phyloP scores from a whole-genome alignment of 176 grass and related monocot genomes.

The Phyllostachys edulis region DNA sequence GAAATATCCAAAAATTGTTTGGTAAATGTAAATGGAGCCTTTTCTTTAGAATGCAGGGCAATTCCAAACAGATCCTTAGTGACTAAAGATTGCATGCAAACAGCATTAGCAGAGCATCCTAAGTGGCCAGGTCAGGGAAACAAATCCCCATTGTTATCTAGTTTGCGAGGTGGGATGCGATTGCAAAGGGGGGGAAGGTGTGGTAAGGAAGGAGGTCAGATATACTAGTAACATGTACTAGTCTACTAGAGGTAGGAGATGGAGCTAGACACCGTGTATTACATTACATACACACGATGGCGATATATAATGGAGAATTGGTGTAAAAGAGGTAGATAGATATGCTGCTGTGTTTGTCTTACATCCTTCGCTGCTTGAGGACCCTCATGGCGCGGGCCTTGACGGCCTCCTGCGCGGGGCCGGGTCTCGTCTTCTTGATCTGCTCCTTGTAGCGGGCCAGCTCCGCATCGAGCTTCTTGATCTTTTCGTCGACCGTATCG shows the following conservation, averaged over 20 bases:
- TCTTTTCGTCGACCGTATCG: constrained; percentile 83
- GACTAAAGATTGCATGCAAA: neutral
- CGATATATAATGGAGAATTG: neutral
- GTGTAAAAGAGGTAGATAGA: too few species aligned
- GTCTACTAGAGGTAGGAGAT: neutral
- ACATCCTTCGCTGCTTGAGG: constrained; percentile 96
- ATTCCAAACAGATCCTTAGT: neutral
- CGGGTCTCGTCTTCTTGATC: constrained; percentile 91
- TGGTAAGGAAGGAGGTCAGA: too few species aligned
- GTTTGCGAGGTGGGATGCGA: neutral
- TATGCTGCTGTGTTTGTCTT: neutral
- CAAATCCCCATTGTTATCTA: neutral
- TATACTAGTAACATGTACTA: too few species aligned
- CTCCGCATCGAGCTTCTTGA: constrained; percentile 93
- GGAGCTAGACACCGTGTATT: neutral
- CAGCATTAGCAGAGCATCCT: neutral
- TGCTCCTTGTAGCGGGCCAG: constrained; percentile 92
- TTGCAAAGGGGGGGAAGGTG: neutral
- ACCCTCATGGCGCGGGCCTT: constrained; percentile 95
- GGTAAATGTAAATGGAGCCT: neutral
- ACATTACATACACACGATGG: neutral
- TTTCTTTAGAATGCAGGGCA: neutral
- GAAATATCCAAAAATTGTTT: neutral
- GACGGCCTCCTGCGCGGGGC: constrained; percentile 91
- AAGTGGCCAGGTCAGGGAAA: neutral